Percentiles rank a stretch among this genome's conserved stretches.
Conservation (phyloP, 495 filamentous ascomycete species). For the Neurospora cerealis region DNA sequence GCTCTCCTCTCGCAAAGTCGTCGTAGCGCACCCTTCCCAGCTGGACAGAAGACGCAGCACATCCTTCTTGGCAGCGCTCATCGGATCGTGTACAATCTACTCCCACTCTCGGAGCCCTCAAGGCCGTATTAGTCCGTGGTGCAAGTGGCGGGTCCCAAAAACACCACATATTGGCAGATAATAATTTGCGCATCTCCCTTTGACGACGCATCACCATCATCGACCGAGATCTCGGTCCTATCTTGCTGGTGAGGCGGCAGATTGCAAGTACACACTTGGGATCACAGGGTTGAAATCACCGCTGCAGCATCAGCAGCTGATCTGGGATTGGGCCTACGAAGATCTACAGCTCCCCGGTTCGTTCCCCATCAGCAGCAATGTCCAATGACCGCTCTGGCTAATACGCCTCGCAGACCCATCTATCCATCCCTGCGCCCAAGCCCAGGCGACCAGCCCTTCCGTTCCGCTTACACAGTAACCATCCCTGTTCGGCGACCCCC, state of each 20-base stretch:
- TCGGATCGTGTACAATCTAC: background rate
- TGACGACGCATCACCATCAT: slow-evolving; percentile 15
- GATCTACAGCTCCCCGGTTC: slow-evolving; percentile 17
- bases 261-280: slow-evolving; percentile 5
- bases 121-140: background rate
- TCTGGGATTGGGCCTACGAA: slow-evolving; percentile 20
- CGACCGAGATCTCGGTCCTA: slow-evolving; percentile 13
- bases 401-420: slow-evolving; percentile 20
- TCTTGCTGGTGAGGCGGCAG: slow-evolving; percentile 14
- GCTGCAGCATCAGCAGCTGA: slow-evolving; percentile 17
- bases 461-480: background rate
- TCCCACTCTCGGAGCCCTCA: background rate
- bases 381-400: slow-evolving; percentile 17
- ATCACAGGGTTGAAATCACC: slow-evolving; percentile 23
- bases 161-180: background rate
- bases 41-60: background rate
- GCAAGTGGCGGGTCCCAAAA: background rate
- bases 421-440: slow-evolving; percentile 3
- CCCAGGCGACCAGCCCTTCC: slow-evolving; percentile 10
- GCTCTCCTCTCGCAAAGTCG: background rate
- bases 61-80: background rate
- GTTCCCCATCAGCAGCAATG: slow-evolving; percentile 4
- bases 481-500: background rate
- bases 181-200: slow-evolving; percentile 2
- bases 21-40: slow-evolving; percentile 3